Evolutionary conservation across 306 rosid genomes (phyloP), one percentile per base, ranked within the genome.

Genomic region (Quillaja saponaria): DNA sequence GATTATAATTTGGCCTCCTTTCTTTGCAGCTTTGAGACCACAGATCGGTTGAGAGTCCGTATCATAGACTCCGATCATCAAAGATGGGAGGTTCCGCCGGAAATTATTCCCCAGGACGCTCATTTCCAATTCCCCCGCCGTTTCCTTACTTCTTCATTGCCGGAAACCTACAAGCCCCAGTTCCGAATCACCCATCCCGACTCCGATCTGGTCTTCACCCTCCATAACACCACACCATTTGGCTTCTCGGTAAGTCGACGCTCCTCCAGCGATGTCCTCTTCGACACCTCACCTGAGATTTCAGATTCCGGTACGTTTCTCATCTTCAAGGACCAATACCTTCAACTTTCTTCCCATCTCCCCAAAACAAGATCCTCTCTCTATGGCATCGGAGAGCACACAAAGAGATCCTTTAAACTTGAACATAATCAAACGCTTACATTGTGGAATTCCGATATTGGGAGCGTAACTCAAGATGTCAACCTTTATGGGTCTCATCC

Each of bases 401-500:
- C 95, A 17, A 80, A 72, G 71, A 49, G 76, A 35, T 74, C 91
- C 56, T 83, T 91, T 52, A 85, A 82, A 82, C 57, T 91, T 62
- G 61, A 58, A 11, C 78, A 80, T 7, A 42, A 73, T 8, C 67
- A 78, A 61, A 68, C 79, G 2, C 70, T 91, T 3, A 91, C 96
- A 1, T 62, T 85, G 55, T 91, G 95, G 95, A 76, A 55, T 25
- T 81, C 76, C 1, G 96, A 84, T 69, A 75, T 57, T 56, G 74
- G 3, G 10, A 85, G 95, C 47, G 15, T 35, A 1, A 84, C 14
- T 9, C n/a, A 52, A 6, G 77, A 91, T 12, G 2, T 80, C 21
- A 91, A 91, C 66, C 91, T 85, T 48, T 91, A 88, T 38, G 95
- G 96, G 11, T 84, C 96, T 13, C 97, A 91, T 71, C 97, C 96